phyloP scores from a whole-genome alignment of 108 stramenopile species.

The Skeletonema potamos region DNA sequence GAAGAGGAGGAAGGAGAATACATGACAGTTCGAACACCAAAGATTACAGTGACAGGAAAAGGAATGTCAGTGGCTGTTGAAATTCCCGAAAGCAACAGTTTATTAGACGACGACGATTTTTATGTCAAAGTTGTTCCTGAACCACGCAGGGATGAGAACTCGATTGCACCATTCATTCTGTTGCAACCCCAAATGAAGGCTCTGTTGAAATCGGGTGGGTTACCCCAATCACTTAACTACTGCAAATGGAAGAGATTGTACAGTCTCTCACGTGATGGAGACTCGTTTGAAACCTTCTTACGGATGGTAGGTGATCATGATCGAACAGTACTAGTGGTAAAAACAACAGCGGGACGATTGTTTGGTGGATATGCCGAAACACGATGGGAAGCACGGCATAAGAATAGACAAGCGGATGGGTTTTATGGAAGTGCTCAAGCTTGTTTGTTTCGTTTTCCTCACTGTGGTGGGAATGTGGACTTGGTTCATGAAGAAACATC shows the following conservation, averaged over 20 bases:
- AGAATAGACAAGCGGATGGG: constrained; percentile 24
- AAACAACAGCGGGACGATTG: constrained; percentile 59
- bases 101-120: neutral
- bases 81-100: neutral
- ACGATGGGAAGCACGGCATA: constrained; percentile 57
- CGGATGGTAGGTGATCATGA: constrained; percentile 50
- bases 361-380: constrained; percentile 87
- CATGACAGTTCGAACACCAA: constrained; percentile 30
- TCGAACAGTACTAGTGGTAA: constrained; percentile 72
- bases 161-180: constrained; percentile 23
- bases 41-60: constrained; percentile 30
- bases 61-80: constrained; percentile 49
- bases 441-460: constrained; percentile 54
- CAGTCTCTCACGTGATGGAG: constrained; percentile 78
- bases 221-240: constrained; percentile 68
- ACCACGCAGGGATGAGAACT: constrained; percentile 6
- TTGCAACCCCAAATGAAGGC: constrained; percentile 39
- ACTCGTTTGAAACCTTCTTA: constrained; percentile 82
- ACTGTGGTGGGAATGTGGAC: too few relatives aligned
- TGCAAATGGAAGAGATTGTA: constrained; percentile 83
- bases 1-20: neutral
- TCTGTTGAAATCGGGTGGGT: constrained; percentile 50
- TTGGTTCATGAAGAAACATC: too few relatives aligned
- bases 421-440: constrained; percentile 76
- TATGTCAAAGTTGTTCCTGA: constrained; percentile 43